These are phyloP conservation scores for Phanerodontia chrysosporium DNA, from an alignment of 768 basidiomycete species.

Conservation along the genomic window DNA sequence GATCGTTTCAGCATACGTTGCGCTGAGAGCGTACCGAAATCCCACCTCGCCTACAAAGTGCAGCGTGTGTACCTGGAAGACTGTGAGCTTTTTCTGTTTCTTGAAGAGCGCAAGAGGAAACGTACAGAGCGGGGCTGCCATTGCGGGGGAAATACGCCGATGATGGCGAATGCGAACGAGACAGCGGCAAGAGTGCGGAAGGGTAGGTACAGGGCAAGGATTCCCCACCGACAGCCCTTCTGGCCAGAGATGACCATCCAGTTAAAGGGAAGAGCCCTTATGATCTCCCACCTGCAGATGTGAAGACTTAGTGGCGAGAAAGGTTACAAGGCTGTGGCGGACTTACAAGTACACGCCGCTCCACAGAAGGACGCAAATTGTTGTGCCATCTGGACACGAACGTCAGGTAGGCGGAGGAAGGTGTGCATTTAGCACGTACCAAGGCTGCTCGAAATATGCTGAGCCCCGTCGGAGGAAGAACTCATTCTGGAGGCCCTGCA, in stretches of 20 bases:
- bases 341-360: slow-evolving; percentile 4
- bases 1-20: background rate
- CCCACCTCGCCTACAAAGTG: background rate
- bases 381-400: background rate
- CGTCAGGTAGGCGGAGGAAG: background rate
- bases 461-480: background rate
- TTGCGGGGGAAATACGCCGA: background rate
- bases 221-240: slow-evolving; percentile 4
- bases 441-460: background rate
- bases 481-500: background rate
- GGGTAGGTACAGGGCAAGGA: background rate
- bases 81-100: background rate
- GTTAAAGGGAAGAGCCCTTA: background rate
- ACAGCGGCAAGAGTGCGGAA: background rate
- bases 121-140: slow-evolving; percentile 3
- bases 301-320: background rate
- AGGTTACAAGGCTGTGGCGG: background rate
- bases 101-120: background rate
- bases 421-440: background rate
- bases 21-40: no score
- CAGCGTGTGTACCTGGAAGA: background rate
- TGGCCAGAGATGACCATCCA: background rate
- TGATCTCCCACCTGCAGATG: slow-evolving; percentile 3
- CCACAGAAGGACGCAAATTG: background rate
- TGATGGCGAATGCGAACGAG: background rate